phyloP scores from a whole-genome alignment of 495 filamentous ascomycete species.

The Lophiostoma macrostomum region DNA sequence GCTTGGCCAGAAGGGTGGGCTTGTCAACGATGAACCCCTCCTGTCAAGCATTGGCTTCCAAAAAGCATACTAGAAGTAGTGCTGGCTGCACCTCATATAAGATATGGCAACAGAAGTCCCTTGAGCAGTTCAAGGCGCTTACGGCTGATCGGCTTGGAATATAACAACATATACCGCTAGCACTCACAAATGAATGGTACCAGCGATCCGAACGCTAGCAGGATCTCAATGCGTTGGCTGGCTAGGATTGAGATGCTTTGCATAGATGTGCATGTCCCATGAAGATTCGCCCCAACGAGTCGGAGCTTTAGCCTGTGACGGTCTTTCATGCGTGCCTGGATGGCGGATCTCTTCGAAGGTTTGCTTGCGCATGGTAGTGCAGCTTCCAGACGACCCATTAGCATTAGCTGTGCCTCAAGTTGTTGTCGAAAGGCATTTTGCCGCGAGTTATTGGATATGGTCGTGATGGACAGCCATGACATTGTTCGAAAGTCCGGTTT shows the following conservation, averaged over 20 bases:
- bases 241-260: constrained; percentile 19
- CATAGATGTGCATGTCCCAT: constrained; percentile 18
- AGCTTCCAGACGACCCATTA: neutral
- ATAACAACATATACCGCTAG: constrained; percentile 1
- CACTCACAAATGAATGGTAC: neutral
- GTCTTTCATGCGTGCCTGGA: constrained; percentile 12
- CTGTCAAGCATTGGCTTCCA: neutral
- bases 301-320: constrained; percentile 25
- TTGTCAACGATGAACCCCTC: constrained; percentile 10
- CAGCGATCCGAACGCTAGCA: neutral
- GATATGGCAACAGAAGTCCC: neutral
- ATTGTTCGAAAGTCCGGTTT: neutral
- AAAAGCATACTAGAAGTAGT: neutral
- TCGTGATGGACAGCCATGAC: neutral
- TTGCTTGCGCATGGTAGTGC: neutral
- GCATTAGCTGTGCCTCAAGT: neutral
- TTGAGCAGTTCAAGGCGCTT: neutral
- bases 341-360: constrained; percentile 6
- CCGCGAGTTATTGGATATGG: neutral
- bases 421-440: constrained; percentile 5
- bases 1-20: neutral
- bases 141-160: constrained; percentile 1
- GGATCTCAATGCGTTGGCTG: constrained; percentile 12
- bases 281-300: constrained; percentile 11
- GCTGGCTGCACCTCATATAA: constrained; percentile 17